Evolutionary conservation across 306 rosid species (phyloP), one percentile per base, ranked within the genome.

Genomic region (Cercis canadensis): DNA sequence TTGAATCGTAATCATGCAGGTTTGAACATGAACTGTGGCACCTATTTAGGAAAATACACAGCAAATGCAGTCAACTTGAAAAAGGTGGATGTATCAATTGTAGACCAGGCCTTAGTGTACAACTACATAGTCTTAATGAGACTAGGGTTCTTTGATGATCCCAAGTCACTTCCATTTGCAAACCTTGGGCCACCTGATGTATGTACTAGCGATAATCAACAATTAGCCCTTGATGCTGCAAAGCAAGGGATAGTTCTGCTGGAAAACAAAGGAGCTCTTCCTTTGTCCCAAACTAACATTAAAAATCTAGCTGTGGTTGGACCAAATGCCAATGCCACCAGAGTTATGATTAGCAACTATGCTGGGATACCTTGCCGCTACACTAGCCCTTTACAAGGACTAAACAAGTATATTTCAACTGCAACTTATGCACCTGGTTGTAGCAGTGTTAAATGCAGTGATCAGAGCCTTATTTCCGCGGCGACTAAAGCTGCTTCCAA

Each of bases 1-100:
- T 24, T 24, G 29, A 13, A 24, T 49, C 13, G 49, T 75, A 64
- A 36, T 41, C 36, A 40, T 78, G 84, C 84, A 90, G 97, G 97
- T 66, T 83, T 92, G 70, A 88, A 92, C 85, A 62, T 92, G 87
- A 86, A 92, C 41, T 89, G 97, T 70, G 97, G 96, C 0, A 58
- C 33, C 63, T 83, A 56, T 57, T 80, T 87, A 0, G 81, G 83
- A 64, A 68, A 75, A 0, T 85, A 80, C 89, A 87, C 96, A 50
- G 86, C 18, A 62, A 80, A 78, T 39, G 92, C 92, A 21, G 91
- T 85, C 5, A 85, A 82, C 17, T 47, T 71, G 77, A 79, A 84
- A 31, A 88, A 89, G 72, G 90, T 89, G n/a, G 83, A 85, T 7
- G 66, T 37, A 51, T 81, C 82, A 43, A 69, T 46, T 6, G 89